Base-by-base conservation (phyloP, 345 rosid genomes). In the Streptanthus diversifolius region DNA sequence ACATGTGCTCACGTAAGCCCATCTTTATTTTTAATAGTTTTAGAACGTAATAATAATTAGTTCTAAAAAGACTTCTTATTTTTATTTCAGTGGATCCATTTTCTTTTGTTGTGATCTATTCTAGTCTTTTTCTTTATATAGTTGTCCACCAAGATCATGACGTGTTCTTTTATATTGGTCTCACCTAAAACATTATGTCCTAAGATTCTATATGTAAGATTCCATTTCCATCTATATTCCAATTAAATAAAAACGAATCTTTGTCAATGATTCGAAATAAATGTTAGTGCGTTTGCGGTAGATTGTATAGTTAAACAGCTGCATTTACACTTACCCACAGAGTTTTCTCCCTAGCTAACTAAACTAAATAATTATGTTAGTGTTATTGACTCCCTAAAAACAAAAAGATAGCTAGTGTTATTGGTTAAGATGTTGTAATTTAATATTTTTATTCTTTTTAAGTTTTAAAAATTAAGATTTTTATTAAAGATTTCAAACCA, bases 1-100 rank as follows among this genome's bases (percentile, higher is more conserved):
- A 75, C 79, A 75, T 75, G 79, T 75, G 79, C 63, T 75, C 79
- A 75, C 79, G 79, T 75, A 75, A 68, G 68, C 56, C 56, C 63
- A 40, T 60, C 56, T 60, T 59, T 57, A 17, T 37, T 39, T 24
- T 22, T 7, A 5, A 5, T 48, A 40, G 1, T 18, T 29, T 24
- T 1, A 0, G n/a, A 53, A 36, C 17, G 30, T 55, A 55, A 13
- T 37, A 33, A 57, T 45, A 66, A 73, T 17, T 17, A 56, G n/a
- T 36, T 73, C 25, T 25, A 22, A n/a, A 53, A 8, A 44, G 1
- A 25, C 40, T 33, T 27, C 8, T 33, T 22, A 3, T 56, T 22
- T 12, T 13, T 6, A 0, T 2, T 48, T 39, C 3, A 45, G 73
- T 75, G 79, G 73, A 60, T 75, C 18, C 73, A 67, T 51, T 67